These are phyloP conservation scores for Irpex sp. DNA, from an alignment of 1,284 basidiomycete genomes.

Conservation along the genomic window DNA sequence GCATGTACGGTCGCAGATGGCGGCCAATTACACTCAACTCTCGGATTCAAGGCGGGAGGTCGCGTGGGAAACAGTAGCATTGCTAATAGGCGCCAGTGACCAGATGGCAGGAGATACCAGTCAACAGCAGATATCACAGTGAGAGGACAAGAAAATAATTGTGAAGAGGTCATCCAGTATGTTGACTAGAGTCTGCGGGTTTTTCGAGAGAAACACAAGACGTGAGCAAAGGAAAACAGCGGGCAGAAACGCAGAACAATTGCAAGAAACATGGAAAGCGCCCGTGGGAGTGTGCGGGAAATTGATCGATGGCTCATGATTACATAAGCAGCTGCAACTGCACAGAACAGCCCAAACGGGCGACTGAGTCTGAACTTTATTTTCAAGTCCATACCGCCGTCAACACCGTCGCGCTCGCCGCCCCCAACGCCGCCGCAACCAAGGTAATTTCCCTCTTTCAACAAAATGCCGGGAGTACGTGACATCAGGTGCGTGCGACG, in stretches of 20 bases:
- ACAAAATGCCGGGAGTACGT: constrained; percentile 88
- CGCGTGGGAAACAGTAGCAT: constrained; percentile 7
- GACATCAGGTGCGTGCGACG: constrained; percentile 68
- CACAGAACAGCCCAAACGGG: constrained; percentile 26
- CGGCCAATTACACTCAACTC: no score
- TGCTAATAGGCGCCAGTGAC: constrained; percentile 4
- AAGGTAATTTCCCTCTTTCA: constrained; percentile 35
- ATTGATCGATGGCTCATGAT: constrained; percentile 7
- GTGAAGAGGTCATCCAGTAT: not conserved
- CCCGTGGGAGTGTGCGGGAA: constrained; percentile 1
- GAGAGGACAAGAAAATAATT: not conserved
- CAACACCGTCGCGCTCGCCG: constrained; percentile 36
- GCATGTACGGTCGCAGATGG: not conserved
- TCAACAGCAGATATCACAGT: not conserved
- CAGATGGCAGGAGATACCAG: not conserved
- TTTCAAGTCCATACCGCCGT: constrained; percentile 28
- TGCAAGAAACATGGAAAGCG: not conserved
- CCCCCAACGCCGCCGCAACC: constrained; percentile 38
- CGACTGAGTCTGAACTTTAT: constrained; percentile 35
- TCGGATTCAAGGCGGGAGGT: not conserved
- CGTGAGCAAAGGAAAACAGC: not conserved
- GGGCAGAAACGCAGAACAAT: not conserved
- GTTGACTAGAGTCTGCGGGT: not conserved
- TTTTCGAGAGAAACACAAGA: not conserved
- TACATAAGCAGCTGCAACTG: constrained; percentile 30